Base-by-base conservation (phyloP, 1,284 basidiomycete species). In the Ceratobasidium sp. region DNA sequence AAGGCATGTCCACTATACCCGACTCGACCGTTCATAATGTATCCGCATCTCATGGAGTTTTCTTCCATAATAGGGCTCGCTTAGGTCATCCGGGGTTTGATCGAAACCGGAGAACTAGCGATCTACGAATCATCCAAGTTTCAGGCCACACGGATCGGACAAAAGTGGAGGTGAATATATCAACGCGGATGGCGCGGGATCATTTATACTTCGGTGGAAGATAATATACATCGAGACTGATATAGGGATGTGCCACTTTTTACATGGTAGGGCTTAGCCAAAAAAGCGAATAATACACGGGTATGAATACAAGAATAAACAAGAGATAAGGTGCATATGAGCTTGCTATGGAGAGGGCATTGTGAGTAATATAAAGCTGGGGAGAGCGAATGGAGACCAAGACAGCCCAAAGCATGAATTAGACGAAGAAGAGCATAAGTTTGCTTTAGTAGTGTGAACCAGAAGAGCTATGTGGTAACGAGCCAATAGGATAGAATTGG, bases 261-360 rank as follows among this genome's bases (percentile, higher is more conserved):
- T 28, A 65, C 2, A 41, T 50, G 10, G 48, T 48, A 65, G 43
- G 48, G 14, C 12, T 21, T 32, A 23, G 4, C 21, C 61, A 23
- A 65, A 52, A 23, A 48, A 21, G 46, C 21, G 48, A 39, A 48
- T 48, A 23, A 58, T 58, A 58, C 57, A 58, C 16, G 46, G 34
- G 36, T 67, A 67, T 36, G 50, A 67, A 67, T 67, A 67, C 64
- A 67, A 67, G 36, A 36, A 52, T 48, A 45, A 65, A 65, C 61
- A 48, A 52, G 9, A 28, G 48, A 8, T 23, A 4, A 50, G 4
- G 6, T 50, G 48, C 8, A 28, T 50, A 16, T 23, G 48, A 26
- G 48, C 48, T 23, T 4, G 48, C 18, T 18, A 23, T 3, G 48
- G 14, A 28, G 10, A 5, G 48, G 43, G 43, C 43, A 45, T 16